Percentiles rank a stretch among this genome's conserved stretches.
phyloP scores from a whole-genome alignment of 257 asterid genomes.

The Nicotiana noctiflora region DNA sequence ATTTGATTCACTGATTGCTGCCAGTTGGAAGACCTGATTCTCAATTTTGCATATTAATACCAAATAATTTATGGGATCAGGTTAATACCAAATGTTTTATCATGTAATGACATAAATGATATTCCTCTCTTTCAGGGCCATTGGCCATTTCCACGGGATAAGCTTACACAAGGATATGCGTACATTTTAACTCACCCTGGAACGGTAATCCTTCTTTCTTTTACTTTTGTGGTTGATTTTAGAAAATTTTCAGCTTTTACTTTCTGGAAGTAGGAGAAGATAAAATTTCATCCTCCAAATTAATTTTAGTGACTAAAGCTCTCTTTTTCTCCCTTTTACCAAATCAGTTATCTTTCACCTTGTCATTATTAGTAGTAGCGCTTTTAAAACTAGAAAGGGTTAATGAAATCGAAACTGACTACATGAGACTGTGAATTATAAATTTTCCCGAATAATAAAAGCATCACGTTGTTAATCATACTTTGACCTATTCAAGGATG shows the following conservation, averaged over 20 bases:
- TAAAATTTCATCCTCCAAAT: neutral
- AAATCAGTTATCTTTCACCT: neutral
- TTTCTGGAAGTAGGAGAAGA: neutral
- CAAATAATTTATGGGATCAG: neutral
- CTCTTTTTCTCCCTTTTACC: neutral
- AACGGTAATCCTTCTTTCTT: constrained; percentile 25
- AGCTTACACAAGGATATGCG: constrained; percentile 51
- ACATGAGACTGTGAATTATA: neutral
- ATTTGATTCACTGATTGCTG: neutral
- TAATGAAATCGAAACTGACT: neutral
- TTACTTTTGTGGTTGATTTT: neutral
- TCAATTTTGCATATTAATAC: neutral
- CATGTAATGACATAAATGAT: neutral
- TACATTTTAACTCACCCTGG: constrained; percentile 58
- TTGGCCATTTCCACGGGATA: constrained; percentile 58
- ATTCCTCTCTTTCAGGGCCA: constrained; percentile 38
- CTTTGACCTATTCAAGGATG: neutral
- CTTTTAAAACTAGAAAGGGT: neutral
- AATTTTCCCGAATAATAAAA: neutral
- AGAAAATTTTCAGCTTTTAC: too few relatives aligned
- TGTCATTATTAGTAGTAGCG: neutral
- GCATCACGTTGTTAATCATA: neutral
- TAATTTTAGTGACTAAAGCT: neutral
- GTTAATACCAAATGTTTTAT: neutral
- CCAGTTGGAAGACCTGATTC: neutral